phyloP scores from a whole-genome alignment of 108 stramenopile genomes.

The Cyclostephanos invisitatus region DNA sequence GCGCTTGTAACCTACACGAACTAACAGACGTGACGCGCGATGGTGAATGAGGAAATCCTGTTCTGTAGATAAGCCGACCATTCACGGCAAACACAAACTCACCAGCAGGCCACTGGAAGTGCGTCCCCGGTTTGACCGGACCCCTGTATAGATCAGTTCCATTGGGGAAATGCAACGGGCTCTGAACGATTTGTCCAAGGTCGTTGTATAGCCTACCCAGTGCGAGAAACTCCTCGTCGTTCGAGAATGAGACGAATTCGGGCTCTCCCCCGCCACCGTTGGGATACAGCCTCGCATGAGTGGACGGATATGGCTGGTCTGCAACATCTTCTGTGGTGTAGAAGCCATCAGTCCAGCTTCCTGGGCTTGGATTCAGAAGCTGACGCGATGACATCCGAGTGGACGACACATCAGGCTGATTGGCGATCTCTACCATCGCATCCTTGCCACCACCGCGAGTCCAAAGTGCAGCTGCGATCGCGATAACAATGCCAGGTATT shows the following conservation, averaged over 20 bases:
- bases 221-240: conserved; percentile 34
- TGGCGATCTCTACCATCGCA: not conserved
- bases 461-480: conserved; percentile 22
- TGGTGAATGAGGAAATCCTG: not conserved
- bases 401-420: not conserved
- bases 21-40: not conserved
- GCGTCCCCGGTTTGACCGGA: conserved; percentile 37
- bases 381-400: conserved; percentile 1
- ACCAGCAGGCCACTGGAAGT: conserved; percentile 56
- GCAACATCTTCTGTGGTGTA: conserved; percentile 34
- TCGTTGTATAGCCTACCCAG: conserved; percentile 47
- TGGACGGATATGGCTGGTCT: conserved; percentile 32
- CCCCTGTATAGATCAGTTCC: conserved; percentile 48
- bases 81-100: not conserved
- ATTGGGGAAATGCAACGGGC: conserved; percentile 36
- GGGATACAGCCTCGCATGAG: conserved; percentile 36
- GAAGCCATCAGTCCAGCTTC: conserved; percentile 42
- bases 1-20: conserved; percentile 46
- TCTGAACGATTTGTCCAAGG: conserved; percentile 48
- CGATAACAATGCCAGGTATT: conserved; percentile 23
- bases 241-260: conserved; percentile 22
- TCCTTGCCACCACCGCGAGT: conserved; percentile 5
- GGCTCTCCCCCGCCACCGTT: conserved; percentile 44
- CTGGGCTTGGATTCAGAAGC: conserved; percentile 21
- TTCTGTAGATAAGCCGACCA: not conserved